Evolutionary conservation across 1,284 basidiomycete genomes (phyloP).

Genomic region (Cryptococcus sp.): DNA sequence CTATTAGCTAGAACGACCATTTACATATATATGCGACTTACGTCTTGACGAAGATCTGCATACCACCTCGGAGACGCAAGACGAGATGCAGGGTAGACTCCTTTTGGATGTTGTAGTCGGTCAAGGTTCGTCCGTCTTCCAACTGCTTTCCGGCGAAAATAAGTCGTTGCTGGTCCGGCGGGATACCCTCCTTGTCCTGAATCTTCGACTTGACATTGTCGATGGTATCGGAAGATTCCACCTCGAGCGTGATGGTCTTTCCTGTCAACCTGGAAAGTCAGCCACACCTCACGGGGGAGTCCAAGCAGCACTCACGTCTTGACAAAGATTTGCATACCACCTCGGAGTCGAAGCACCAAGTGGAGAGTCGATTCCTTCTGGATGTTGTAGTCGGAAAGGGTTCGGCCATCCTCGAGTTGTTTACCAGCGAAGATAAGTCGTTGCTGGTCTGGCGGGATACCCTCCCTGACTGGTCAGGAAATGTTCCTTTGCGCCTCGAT

Average conservation of each 20-base stretch:
- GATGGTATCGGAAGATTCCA: conserved; percentile 86
- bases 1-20: background rate
- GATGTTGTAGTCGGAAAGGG: conserved; percentile 93
- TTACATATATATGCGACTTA: conserved; percentile 45
- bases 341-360: conserved; percentile 93
- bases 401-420: conserved; percentile 94
- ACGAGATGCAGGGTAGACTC: conserved; percentile 95
- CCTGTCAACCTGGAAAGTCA: conserved; percentile 77
- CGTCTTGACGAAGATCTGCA: conserved; percentile 96
- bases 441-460: conserved; percentile 54
- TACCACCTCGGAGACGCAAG: conserved; percentile 75
- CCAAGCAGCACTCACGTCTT: conserved; percentile 63
- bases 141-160: conserved; percentile 99
- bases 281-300: background rate
- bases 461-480: no score
- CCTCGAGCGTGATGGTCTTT: conserved; percentile 93
- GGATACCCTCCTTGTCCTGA: conserved; percentile 89
- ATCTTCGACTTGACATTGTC: conserved; percentile 98
- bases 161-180: conserved; percentile 82
- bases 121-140: conserved; percentile 84
- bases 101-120: conserved; percentile 94
- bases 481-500: conserved; percentile 70
- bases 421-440: conserved; percentile 74
- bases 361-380: conserved; percentile 99
- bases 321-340: conserved; percentile 94